phyloP scores from a whole-genome alignment of 768 basidiomycete species.

The Phylloporus sp. region DNA sequence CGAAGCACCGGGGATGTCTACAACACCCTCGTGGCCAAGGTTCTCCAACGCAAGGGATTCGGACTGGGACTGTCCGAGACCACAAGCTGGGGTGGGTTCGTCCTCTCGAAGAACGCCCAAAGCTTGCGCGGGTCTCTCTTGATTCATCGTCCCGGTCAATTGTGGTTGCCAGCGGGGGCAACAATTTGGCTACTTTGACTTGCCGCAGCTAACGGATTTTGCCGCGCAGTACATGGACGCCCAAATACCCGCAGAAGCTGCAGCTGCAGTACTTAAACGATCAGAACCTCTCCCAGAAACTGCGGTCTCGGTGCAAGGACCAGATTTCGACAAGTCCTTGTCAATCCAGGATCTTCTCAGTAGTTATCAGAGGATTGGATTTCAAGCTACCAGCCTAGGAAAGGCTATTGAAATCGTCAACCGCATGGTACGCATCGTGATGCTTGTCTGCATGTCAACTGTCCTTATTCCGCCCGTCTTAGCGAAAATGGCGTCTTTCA shows the following conservation, averaged over 20 bases:
- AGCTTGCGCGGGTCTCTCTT: constrained; percentile 6
- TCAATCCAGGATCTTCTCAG: constrained; percentile 66
- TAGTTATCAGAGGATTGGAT: constrained; percentile 88
- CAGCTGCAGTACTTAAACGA: constrained; percentile 71
- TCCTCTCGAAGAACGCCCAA: constrained; percentile 5
- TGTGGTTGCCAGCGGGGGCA: not conserved
- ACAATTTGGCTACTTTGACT: no score
- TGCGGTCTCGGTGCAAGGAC: constrained; percentile 75
- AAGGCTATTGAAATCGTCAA: constrained; percentile 87
- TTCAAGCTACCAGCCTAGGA: constrained; percentile 93
- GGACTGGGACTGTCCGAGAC: constrained; percentile 6
- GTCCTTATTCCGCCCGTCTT: not conserved
- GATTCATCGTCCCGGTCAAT: constrained; percentile 15
- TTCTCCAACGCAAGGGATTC: constrained; percentile 1
- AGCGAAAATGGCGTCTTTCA: constrained; percentile 88
- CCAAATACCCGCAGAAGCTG: constrained; percentile 50
- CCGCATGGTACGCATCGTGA: constrained; percentile 73
- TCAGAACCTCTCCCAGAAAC: constrained; percentile 66
- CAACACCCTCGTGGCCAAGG: not conserved
- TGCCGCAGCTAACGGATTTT: constrained; percentile 22
- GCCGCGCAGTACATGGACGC: constrained; percentile 20
- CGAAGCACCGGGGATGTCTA: not conserved
- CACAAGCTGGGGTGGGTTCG: constrained; percentile 1
- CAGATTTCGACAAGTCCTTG: constrained; percentile 70
- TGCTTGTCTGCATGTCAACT: not conserved